Conservation (phyloP, 805 yeast genomes). For the Ogataea neopini region DNA sequence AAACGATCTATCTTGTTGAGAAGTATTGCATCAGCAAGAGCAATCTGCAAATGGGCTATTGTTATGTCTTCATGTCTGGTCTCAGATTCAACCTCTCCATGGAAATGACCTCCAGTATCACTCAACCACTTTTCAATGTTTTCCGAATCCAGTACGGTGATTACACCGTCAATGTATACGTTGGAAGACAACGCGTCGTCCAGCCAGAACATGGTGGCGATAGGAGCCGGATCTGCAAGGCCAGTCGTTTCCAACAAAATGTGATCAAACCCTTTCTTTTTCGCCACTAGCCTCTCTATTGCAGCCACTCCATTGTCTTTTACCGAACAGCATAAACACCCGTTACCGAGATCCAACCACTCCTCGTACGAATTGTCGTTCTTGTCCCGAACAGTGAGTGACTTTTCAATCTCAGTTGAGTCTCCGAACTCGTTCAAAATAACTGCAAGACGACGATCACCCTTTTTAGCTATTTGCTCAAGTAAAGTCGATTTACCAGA, state of each 20-base stretch:
- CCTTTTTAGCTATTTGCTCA: constrained; percentile 66
- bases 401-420: constrained; percentile 84
- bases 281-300: constrained; percentile 79
- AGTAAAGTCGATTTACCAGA: constrained; percentile 90
- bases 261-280: constrained; percentile 73
- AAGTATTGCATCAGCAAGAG: constrained; percentile 81
- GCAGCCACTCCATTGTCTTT: constrained; percentile 95
- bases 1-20: constrained; percentile 75
- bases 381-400: constrained; percentile 65
- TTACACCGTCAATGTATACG: constrained; percentile 87
- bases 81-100: constrained; percentile 36
- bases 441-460: constrained; percentile 80
- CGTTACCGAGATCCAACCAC: constrained; percentile 96
- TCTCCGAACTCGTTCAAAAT: constrained; percentile 93
- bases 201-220: constrained; percentile 96
- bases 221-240: constrained; percentile 96
- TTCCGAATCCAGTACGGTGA: constrained; percentile 80
- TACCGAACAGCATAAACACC: constrained; percentile 95
- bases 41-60: constrained; percentile 87
- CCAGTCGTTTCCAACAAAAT: constrained; percentile 95
- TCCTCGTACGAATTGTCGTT: constrained; percentile 67
- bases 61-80: constrained; percentile 48
- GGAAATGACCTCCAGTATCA: constrained; percentile 76
- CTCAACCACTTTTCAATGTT: constrained; percentile 66
- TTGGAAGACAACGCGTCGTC: constrained; percentile 85